Evolutionary conservation across 495 filamentous ascomycete species (phyloP).

Genomic region (Aspergillus conjunctus): DNA sequence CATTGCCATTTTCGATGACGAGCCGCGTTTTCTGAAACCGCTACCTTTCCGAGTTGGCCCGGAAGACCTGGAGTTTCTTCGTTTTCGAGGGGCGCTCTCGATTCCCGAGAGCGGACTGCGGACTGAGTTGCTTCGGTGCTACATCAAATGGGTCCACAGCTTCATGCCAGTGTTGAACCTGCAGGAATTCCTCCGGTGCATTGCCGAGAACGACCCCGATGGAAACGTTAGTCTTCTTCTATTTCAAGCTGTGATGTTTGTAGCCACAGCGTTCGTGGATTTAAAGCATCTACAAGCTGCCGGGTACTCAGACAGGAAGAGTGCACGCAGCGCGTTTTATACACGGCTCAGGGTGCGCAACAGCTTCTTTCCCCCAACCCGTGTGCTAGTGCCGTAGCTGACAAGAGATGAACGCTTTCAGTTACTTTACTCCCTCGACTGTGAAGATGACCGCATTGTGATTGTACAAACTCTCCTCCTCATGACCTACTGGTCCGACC

Average conservation of each 20-base stretch:
- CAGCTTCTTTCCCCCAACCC: background rate
- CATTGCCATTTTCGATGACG: conserved; percentile 45
- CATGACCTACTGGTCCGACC: conserved; percentile 86
- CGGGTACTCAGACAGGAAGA: conserved; percentile 69
- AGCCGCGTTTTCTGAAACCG: conserved; percentile 56
- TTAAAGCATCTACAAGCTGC: conserved; percentile 64
- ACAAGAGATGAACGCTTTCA: conserved; percentile 23
- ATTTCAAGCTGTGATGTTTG: conserved; percentile 81
- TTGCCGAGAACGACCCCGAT: conserved; percentile 59
- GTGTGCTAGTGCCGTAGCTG: conserved; percentile 8
- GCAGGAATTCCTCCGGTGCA: conserved; percentile 64
- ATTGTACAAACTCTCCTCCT: conserved; percentile 77
- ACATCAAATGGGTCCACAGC: conserved; percentile 82
- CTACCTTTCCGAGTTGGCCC: conserved; percentile 54
- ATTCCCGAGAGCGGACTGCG: conserved; percentile 66
- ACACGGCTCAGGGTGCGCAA: conserved; percentile 67
- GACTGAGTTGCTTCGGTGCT: conserved; percentile 70
- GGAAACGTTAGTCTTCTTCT: conserved; percentile 72
- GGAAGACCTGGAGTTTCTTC: conserved; percentile 73
- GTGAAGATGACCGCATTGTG: conserved; percentile 76
- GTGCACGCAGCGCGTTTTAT: conserved; percentile 75
- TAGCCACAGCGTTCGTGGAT: conserved; percentile 74
- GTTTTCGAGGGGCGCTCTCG: conserved; percentile 69
- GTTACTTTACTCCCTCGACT: conserved; percentile 79
- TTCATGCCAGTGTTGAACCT: conserved; percentile 82